Evolutionary conservation across 805 yeast genomes (phyloP).

Genomic region (Schizosaccharomyces octosporus): DNA sequence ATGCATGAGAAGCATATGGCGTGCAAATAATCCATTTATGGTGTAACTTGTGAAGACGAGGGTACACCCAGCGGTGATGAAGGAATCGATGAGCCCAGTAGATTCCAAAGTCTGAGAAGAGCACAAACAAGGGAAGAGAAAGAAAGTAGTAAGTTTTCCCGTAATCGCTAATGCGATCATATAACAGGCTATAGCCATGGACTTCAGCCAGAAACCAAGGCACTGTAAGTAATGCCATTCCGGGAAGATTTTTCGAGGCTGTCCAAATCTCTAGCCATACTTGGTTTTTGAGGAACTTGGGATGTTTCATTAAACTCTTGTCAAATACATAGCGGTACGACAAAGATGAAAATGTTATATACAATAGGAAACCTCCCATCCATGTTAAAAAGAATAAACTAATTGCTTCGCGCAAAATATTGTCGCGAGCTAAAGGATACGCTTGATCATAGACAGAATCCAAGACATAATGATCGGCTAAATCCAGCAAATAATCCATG

Average conservation of each 20-base stretch:
- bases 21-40: conserved; percentile 98
- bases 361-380: conserved; percentile 64
- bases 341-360: conserved; percentile 48
- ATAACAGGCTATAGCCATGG: conserved; percentile 59
- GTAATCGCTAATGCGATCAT: conserved; percentile 35
- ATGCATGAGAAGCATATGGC: conserved; percentile 93
- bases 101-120: conserved; percentile 86
- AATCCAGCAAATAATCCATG: background rate
- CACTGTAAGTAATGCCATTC: conserved; percentile 63
- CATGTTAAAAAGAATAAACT: conserved; percentile 47
- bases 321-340: conserved; percentile 65
- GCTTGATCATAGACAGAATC: background rate
- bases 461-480: background rate
- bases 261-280: conserved; percentile 58
- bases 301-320: conserved; percentile 77
- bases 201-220: conserved; percentile 79
- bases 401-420: conserved; percentile 44
- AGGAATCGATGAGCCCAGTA: conserved; percentile 78
- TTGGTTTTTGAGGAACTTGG: conserved; percentile 85
- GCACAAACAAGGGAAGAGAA: conserved; percentile 56
- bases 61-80: conserved; percentile 82
- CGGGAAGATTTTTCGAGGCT: conserved; percentile 44
- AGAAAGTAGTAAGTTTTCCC: conserved; percentile 45
- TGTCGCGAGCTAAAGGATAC: conserved; percentile 24
- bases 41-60: conserved; percentile 78